These are phyloP conservation scores for Paracorniculantispora psalliotae DNA, from an alignment of 2,329 filamentous ascomycete species.

Conservation along the genomic window DNA sequence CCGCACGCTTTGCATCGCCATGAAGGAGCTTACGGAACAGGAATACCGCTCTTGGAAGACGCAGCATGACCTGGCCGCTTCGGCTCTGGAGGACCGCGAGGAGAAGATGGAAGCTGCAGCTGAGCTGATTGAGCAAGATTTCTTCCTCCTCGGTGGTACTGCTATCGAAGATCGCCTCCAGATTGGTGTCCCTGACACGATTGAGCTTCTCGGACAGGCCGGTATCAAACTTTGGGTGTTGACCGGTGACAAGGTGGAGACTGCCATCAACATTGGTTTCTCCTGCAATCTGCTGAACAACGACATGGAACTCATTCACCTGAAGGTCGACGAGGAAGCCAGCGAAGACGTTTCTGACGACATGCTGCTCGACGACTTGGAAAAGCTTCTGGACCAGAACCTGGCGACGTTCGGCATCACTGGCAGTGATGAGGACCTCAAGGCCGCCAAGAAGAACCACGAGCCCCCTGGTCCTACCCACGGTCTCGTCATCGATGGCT, in stretches of 20 bases:
- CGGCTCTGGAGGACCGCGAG: constrained; percentile 79
- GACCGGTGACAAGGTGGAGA: constrained; percentile 98
- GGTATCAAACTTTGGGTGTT: constrained; percentile 99
- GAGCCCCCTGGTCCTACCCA: constrained; percentile 83
- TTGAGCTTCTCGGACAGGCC: constrained; percentile 81
- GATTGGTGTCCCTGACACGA: constrained; percentile 94
- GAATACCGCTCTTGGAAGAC: constrained; percentile 83
- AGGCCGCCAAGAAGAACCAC: constrained; percentile 73
- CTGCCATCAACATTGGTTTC: constrained; percentile 98
- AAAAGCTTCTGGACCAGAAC: constrained; percentile 68
- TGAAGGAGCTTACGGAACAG: constrained; percentile 71
- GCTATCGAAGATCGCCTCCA: constrained; percentile 96
- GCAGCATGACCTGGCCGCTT: constrained; percentile 81
- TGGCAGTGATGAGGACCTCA: constrained; percentile 80
- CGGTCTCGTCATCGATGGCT: constrained; percentile 90
- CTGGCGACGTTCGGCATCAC: constrained; percentile 70
- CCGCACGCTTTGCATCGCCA: constrained; percentile 88
- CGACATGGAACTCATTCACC: constrained; percentile 91
- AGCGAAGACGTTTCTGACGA: constrained; percentile 43
- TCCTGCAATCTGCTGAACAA: constrained; percentile 97
- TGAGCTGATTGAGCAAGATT: constrained; percentile 83
- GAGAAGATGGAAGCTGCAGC: constrained; percentile 88
- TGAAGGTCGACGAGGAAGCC: constrained; percentile 78
- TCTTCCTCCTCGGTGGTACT: constrained; percentile 84
- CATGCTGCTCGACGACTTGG: constrained; percentile 51